Base-by-base conservation (phyloP, 352 stramenopile species). In the Phytophthora syringae region DNA sequence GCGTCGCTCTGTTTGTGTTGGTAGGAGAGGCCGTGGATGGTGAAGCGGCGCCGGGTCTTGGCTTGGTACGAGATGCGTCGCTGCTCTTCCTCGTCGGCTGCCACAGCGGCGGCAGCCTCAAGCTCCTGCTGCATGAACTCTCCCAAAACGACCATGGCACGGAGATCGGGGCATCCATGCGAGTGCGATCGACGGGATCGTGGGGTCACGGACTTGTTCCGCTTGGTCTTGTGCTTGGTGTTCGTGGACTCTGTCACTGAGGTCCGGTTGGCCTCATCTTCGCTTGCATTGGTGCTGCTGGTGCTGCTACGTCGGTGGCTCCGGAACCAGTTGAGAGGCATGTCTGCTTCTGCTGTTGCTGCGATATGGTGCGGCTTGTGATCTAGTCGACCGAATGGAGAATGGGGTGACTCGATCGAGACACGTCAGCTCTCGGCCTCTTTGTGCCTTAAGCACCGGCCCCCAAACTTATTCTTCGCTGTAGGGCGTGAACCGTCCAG, bases 251-350 rank as follows among this genome's bases (percentile, higher is more conserved):
- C 37, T 20, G 37, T 44, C 1, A 16, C 37, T 24, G 37, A 44
- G 5, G 7, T 21, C 5, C n/a, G 37, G 18, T 16, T 24, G n/a
- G n/a, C n/a, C n/a, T 44, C 37, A 12, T 44, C 37, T 44, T 44
- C 47, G 39, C 20, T 68, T 75, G 51, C 25, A 21, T 45, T 27
- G 21, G 21, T 47, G 18, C 40, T 59, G 24, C 16, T 32, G 20
- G 25, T 52, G 43, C 64, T 64, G 40, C 39, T 61, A 6, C 56
- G 54, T 27, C 52, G 67, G 36, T 72, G 59, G 20, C 45, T 36
- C 24, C 40, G 59, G 37, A 76, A 69, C 67, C 67, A 76, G 21
- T 72, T 68, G 15, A 76, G 39, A 21, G 56, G 62, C 67, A 76
- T 76, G 39, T 18, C 37, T 24, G 37, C 18, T 32, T 6, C 15